Evolutionary conservation across 1,139 yeast genomes (phyloP), one percentile per base, ranked within the genome.

Genomic region (Suhomyces choctaworum): DNA sequence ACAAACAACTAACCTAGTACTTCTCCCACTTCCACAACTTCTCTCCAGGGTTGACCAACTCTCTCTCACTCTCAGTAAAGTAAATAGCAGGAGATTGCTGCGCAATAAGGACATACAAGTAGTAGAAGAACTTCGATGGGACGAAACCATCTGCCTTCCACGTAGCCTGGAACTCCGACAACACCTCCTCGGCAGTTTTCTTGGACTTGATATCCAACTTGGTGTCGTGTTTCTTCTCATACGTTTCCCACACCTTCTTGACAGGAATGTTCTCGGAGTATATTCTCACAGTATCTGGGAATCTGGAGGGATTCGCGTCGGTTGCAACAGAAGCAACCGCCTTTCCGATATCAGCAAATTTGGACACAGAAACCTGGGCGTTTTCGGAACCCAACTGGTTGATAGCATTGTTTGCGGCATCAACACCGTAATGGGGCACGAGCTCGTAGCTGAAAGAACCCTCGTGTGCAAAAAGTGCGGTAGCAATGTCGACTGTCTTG

Each of bases 11-110:
- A n/a, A n/a, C n/a, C n/a, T n/a, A n/a, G n/a, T n/a, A 17, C 20
- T 17, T 17, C 20, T 17, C 62, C 82, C 83, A 78, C 47, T 68
- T 70, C 74, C 80, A 79, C 31, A 70, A 48, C 2, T 62, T 53
- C 53, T 74, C 74, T 14, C 65, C 66, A 1, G 84, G 84, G 52
- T 79, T 79, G 36, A 79, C 64, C 25, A 73, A 48, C 47, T 79
- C 83, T 37, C 69, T 67, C 30, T 76, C 73, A 43, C 60, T 60
- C 8, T 47, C 38, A 2, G 44, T 41, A 21, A 55, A 49, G 41
- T 60, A 65, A 7, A 24, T 14, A 39, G 77, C 78, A 17, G 64
- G 53, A 36, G 64, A 76, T 25, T 50, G 53, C 35, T 54, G 63
- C 24, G 64, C 54, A 16, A 47, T 37, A 17, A 61, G 36, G 10